These are phyloP conservation scores for Achaetomiella virescens DNA, from an alignment of 495 filamentous ascomycete genomes.

Conservation along the genomic window DNA sequence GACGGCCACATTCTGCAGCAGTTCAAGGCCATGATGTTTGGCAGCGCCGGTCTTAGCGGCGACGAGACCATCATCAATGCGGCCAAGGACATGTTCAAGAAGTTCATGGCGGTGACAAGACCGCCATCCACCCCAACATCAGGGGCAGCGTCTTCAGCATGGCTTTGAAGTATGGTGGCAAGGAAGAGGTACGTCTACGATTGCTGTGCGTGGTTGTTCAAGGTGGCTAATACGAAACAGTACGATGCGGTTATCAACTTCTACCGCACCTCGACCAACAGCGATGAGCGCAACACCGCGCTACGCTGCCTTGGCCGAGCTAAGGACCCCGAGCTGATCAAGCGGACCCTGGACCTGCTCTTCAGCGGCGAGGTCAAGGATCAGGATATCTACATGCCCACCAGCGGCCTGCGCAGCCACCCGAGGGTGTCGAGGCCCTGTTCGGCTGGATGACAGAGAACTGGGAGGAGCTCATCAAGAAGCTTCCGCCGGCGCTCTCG, in stretches of 20 bases:
- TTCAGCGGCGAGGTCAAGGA: constrained; percentile 82
- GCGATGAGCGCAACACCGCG: constrained; percentile 93
- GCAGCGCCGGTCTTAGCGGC: constrained; percentile 57
- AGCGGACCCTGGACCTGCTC: constrained; percentile 69
- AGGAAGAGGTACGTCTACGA: constrained; percentile 54
- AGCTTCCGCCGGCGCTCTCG: constrained; percentile 69
- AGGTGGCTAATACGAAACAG: constrained; percentile 32
- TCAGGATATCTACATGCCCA: constrained; percentile 89
- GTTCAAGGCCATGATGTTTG: constrained; percentile 67
- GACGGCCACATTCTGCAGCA: constrained; percentile 90
- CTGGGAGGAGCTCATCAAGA: constrained; percentile 75
- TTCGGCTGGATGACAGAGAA: constrained; percentile 80
- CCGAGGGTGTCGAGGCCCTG: constrained; percentile 69
- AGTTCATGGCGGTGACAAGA: constrained; percentile 61
- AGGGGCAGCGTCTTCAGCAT: constrained; percentile 64
- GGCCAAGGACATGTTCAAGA: constrained; percentile 67
- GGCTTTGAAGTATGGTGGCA: constrained; percentile 64
- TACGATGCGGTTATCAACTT: constrained; percentile 75
- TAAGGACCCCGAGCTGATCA: constrained; percentile 69
- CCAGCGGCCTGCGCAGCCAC: constrained; percentile 72
- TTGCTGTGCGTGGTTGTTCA: background rate
- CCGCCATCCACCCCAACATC: constrained; percentile 68
- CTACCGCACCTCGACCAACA: constrained; percentile 77
- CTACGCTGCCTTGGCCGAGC: constrained; percentile 79
- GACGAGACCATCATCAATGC: constrained; percentile 56